phyloP scores from a whole-genome alignment of 257 asterid species.

The Solanum medicagineum region DNA sequence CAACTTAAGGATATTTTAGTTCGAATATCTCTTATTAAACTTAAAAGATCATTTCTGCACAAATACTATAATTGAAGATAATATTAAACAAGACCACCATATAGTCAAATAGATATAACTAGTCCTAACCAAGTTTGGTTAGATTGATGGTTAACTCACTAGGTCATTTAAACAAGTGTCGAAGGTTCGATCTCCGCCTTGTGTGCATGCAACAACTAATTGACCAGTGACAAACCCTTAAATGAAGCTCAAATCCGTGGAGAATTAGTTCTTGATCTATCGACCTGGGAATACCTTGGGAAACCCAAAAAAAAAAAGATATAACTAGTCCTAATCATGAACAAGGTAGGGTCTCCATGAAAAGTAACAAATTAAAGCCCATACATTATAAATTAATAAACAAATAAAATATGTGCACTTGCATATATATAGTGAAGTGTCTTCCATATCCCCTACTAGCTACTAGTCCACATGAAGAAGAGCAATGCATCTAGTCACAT shows the following conservation, averaged over 20 bases:
- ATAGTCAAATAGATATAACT: background rate
- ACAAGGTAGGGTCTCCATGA: background rate
- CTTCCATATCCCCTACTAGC: background rate
- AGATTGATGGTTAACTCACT: too few relatives aligned
- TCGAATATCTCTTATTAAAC: background rate
- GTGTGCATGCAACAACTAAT: rapidly evolving
- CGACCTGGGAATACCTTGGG: rapidly evolving
- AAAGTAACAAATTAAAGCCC: background rate
- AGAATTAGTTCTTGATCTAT: too few relatives aligned
- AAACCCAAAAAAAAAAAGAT: background rate
- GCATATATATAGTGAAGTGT: background rate
- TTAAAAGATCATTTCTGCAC: background rate
- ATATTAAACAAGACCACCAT: background rate
- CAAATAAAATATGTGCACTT: background rate
- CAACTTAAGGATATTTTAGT: background rate
- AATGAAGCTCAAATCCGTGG: rapidly evolving
- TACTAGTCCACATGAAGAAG: background rate
- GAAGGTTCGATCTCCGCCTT: too few relatives aligned
- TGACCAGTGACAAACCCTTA: too few relatives aligned
- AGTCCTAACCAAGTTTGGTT: background rate
- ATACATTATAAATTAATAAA: background rate
- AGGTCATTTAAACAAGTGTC: too few relatives aligned
- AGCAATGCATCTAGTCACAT: background rate
- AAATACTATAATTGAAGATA: background rate
- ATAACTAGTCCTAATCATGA: background rate